phyloP scores from a whole-genome alignment of 352 stramenopile species.

The Plasmopara viticola region DNA sequence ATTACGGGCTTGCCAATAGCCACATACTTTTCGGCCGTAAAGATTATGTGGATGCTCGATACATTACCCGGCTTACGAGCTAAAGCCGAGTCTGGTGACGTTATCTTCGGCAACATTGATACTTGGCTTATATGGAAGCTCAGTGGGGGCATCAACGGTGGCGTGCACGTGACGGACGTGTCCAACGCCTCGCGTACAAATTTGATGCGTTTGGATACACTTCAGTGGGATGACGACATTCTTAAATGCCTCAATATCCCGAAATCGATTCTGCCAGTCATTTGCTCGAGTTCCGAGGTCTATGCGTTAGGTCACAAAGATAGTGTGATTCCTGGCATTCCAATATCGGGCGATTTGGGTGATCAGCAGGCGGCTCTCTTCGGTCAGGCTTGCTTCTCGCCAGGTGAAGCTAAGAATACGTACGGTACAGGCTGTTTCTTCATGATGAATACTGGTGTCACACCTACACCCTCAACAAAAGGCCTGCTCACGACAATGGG shows the following conservation, averaged over 20 bases:
- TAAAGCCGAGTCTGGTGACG: slow-evolving; percentile 81
- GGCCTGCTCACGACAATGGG: slow-evolving; percentile 94
- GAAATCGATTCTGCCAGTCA: slow-evolving; percentile 85
- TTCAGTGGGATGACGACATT: slow-evolving; percentile 90
- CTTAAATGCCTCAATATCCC: slow-evolving; percentile 84
- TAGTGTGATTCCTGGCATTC: slow-evolving; percentile 78
- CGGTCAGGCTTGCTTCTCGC: slow-evolving; percentile 94
- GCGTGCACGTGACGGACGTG: slow-evolving; percentile 94
- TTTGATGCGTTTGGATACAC: slow-evolving; percentile 90
- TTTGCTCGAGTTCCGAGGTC: slow-evolving; percentile 87
- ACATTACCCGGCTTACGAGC: slow-evolving; percentile 86
- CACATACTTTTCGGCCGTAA: slow-evolving; percentile 97
- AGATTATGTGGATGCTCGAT: slow-evolving; percentile 96
- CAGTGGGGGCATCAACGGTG: slow-evolving; percentile 72
- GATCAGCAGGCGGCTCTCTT: slow-evolving; percentile 97
- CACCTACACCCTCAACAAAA: slow-evolving; percentile 82
- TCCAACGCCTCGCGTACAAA: slow-evolving; percentile 97
- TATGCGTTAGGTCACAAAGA: slow-evolving; percentile 60
- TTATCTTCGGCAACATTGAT: slow-evolving; percentile 98
- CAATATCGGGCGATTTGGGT: slow-evolving; percentile 91
- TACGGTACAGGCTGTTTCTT: slow-evolving; percentile 99
- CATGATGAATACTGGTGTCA: slow-evolving; percentile 98
- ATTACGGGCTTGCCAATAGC: slow-evolving; percentile 94
- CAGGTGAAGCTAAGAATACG: slow-evolving; percentile 96
- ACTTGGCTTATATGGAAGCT: slow-evolving; percentile 96